Percentiles rank a stretch among this genome's conserved stretches.
Conservation (phyloP, 2,329 filamentous ascomycete species). For the Hymenoscyphus albidus region DNA sequence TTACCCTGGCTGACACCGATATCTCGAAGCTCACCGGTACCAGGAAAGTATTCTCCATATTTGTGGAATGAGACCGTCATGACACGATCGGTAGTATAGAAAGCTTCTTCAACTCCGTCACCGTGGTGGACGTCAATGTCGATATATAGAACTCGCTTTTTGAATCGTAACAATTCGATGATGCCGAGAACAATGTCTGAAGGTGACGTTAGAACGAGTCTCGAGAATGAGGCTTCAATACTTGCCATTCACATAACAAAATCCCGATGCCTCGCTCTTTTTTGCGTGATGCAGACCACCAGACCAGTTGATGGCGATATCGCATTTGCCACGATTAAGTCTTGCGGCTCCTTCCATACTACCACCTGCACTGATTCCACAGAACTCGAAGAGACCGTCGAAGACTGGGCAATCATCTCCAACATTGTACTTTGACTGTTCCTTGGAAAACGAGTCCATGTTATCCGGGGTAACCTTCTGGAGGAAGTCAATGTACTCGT, state of each 20-base stretch:
- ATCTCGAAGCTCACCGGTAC: conserved; percentile 81
- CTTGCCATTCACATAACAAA: conserved; percentile 95
- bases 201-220: conserved; percentile 40
- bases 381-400: conserved; percentile 95
- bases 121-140: conserved; percentile 95
- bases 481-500: conserved; percentile 94
- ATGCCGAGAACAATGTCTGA: conserved; percentile 94
- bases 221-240: not conserved
- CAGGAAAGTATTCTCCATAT: conserved; percentile 94
- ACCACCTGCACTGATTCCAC: conserved; percentile 88
- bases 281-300: conserved; percentile 96
- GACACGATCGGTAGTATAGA: conserved; percentile 87
- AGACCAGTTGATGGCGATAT: conserved; percentile 98
- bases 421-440: conserved; percentile 91
- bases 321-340: conserved; percentile 84
- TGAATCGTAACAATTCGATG: conserved; percentile 82
- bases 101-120: conserved; percentile 89
- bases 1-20: conserved; percentile 85
- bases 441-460: conserved; percentile 88
- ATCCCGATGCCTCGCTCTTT: conserved; percentile 92
- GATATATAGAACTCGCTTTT: conserved; percentile 95
- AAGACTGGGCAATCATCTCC: conserved; percentile 97
- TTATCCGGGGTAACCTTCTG: conserved; percentile 96
- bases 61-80: conserved; percentile 96
- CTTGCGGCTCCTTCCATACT: conserved; percentile 91